Evolutionary conservation across 208 protist genomes (phyloP).

Genomic region (Tritrichomonas foetus): DNA sequence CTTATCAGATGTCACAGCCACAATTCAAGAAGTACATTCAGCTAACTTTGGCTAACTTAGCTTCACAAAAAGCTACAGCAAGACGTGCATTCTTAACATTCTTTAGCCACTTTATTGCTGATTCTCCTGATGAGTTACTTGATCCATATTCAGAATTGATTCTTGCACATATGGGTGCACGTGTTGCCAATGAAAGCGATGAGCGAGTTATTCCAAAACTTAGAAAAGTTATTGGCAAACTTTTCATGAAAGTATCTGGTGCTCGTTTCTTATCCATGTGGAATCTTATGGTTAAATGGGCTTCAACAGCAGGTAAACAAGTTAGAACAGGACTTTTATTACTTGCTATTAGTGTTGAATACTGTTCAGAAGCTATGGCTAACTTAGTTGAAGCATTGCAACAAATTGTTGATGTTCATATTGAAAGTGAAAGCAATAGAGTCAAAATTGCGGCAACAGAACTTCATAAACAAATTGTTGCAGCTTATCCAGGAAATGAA

Average conservation of each 20-base stretch:
- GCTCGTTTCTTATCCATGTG: background rate
- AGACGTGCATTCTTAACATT: background rate
- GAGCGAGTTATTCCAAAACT: background rate
- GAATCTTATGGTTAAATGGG: background rate
- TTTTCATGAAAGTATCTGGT: background rate
- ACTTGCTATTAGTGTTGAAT: background rate
- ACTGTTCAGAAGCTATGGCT: background rate
- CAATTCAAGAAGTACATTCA: background rate
- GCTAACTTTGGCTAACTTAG: background rate
- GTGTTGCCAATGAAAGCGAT: slow-evolving; percentile 27
- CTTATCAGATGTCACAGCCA: background rate
- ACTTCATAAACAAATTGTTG: background rate
- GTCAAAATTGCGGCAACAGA: background rate
- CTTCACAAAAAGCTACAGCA: background rate
- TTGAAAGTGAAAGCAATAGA: background rate
- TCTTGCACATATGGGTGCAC: background rate
- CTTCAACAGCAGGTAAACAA: background rate
- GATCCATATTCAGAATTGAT: background rate
- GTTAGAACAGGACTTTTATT: background rate
- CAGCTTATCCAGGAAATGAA: background rate
- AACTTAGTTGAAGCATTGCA: background rate
- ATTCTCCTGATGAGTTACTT: background rate
- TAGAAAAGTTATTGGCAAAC: background rate
- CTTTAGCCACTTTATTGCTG: background rate
- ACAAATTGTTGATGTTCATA: background rate